Percentiles rank a stretch among this genome's conserved stretches.
Evolutionary conservation across 2,329 filamentous ascomycete genomes (phyloP).

Genomic region (Alternaria solani): DNA sequence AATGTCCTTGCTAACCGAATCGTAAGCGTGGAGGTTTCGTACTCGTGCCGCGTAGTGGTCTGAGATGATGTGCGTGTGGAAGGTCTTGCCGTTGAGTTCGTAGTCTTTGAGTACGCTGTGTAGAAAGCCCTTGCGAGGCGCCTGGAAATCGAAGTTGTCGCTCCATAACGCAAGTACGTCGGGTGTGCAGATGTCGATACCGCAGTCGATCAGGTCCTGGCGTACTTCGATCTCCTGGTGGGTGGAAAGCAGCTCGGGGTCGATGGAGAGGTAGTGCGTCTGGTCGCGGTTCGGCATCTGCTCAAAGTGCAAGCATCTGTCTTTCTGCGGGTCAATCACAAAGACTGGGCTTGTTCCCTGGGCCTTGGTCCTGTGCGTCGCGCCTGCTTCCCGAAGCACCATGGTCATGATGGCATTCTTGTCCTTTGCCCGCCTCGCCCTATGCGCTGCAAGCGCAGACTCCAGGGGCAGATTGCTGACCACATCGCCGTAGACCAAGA

Average conservation of each 20-base stretch:
- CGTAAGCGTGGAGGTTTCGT: slow-evolving; percentile 86
- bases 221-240: slow-evolving; percentile 82
- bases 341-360: slow-evolving; percentile 82
- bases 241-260: slow-evolving; percentile 78
- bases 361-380: slow-evolving; percentile 77
- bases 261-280: slow-evolving; percentile 73
- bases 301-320: slow-evolving; percentile 91
- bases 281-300: slow-evolving; percentile 77
- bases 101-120: slow-evolving; percentile 95
- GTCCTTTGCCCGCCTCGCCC: slow-evolving; percentile 79
- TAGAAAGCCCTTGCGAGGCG: slow-evolving; percentile 85
- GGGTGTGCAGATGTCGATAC: slow-evolving; percentile 96
- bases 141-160: slow-evolving; percentile 96
- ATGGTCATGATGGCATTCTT: slow-evolving; percentile 99
- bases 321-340: slow-evolving; percentile 79
- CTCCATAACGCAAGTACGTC: slow-evolving; percentile 95
- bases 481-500: slow-evolving; percentile 91
- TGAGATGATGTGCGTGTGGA: slow-evolving; percentile 85
- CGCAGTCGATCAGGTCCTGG: slow-evolving; percentile 88
- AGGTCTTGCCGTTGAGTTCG: slow-evolving; percentile 96
- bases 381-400: slow-evolving; percentile 80
- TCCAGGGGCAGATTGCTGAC: slow-evolving; percentile 91
- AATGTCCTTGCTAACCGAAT: slow-evolving; percentile 87
- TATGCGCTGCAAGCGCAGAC: slow-evolving; percentile 77
- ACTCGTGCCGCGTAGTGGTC: slow-evolving; percentile 88